phyloP scores from a whole-genome alignment of 352 stramenopile species.

The Pythium coloratum region DNA sequence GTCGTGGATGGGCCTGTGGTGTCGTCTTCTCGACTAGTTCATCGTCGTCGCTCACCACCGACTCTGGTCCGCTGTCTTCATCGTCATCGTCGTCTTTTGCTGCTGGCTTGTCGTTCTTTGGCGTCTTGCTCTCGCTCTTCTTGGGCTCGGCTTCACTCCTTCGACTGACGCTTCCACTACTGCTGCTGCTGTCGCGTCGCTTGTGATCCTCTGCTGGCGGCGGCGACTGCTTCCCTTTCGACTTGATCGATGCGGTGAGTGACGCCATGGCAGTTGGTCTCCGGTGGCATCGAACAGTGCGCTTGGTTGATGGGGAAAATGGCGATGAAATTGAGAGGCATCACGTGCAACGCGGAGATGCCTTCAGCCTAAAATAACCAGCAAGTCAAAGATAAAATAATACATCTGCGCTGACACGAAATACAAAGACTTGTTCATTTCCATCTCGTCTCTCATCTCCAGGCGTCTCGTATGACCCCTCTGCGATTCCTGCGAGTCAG shows the following conservation, averaged over 20 bases:
- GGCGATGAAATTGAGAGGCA: neutral
- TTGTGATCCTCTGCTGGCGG: neutral
- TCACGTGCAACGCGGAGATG: neutral
- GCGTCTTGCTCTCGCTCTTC: neutral
- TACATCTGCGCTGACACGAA: neutral
- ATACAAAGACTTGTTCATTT: neutral
- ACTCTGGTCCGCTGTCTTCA: neutral
- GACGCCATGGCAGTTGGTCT: neutral
- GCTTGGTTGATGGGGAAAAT: neutral
- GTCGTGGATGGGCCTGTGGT: neutral
- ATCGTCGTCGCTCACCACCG: neutral
- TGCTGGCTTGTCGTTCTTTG: neutral
- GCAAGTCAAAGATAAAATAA: neutral
- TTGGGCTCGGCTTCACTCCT: neutral
- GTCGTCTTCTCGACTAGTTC: neutral
- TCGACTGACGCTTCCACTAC: conserved; percentile 2
- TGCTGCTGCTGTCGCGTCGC: conserved; percentile 9
- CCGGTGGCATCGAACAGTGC: neutral
- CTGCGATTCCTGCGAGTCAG: no score
- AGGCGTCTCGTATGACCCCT: no score
- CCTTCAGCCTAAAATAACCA: neutral
- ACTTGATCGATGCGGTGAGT: neutral
- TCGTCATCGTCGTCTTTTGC: neutral
- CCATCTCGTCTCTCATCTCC: neutral
- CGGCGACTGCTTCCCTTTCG: neutral